Evolutionary conservation across 306 rosid species (phyloP).

Genomic region (Vachellia collinsii): DNA sequence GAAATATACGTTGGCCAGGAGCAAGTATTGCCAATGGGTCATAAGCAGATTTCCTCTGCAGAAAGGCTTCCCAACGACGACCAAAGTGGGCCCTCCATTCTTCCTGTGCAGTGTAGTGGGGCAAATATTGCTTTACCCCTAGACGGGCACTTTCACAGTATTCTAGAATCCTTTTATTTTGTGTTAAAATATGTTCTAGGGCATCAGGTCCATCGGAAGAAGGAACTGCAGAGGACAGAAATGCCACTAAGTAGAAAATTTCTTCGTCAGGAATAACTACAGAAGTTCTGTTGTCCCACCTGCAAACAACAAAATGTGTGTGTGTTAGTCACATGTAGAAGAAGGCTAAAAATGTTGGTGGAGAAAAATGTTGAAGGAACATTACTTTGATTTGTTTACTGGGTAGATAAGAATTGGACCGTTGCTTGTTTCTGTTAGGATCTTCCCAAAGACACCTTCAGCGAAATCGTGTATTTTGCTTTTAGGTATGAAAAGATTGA

Average conservation of each 20-base stretch:
- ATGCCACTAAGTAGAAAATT: constrained; percentile 52
- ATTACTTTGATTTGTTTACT: constrained; percentile 58
- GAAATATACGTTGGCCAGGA: constrained; percentile 91
- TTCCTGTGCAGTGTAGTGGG: constrained; percentile 28
- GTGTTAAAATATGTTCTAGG: constrained; percentile 14
- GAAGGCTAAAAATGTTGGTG: not conserved
- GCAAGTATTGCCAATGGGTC: constrained; percentile 55
- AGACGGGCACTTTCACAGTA: constrained; percentile 22
- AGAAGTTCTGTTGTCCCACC: constrained; percentile 27
- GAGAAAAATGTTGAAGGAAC: not conserved
- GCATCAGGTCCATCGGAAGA: constrained; percentile 15
- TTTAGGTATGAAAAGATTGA: constrained; percentile 79
- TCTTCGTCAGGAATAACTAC: constrained; percentile 67
- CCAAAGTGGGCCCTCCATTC: constrained; percentile 29
- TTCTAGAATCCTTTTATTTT: constrained; percentile 17
- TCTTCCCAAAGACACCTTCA: constrained; percentile 63
- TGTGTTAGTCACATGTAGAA: not conserved
- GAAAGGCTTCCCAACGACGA: constrained; percentile 15
- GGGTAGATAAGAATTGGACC: constrained; percentile 71
- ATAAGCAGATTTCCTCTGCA: constrained; percentile 10
- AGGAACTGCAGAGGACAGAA: constrained; percentile 20
- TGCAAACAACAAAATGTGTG: constrained; percentile 37
- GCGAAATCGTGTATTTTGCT: constrained; percentile 68
- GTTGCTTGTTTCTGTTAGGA: constrained; percentile 42
- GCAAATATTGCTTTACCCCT: constrained; percentile 28